Base-by-base conservation (phyloP, 1,139 yeast genomes). In the Zygosaccharomyces pseudobailii region DNA sequence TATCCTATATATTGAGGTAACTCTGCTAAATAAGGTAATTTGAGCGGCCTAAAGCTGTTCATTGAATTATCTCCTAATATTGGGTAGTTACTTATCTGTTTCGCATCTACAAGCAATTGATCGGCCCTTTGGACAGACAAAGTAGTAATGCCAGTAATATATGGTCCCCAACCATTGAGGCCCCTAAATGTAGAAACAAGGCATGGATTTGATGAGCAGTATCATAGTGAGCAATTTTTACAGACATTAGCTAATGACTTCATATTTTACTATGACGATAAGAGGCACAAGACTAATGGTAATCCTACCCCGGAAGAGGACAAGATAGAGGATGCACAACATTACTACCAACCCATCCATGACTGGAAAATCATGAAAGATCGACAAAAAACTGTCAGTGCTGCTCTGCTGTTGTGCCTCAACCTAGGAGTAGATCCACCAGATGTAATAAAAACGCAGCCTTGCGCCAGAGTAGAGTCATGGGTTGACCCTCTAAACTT, bases 361-460 rank as follows among this genome's bases (percentile, higher is more conserved):
- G 97, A 92, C 61, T 92, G 98, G 98, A 86, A 94, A 57, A 78
- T 82, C 30, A 86, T 88, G 76, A 82, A 84, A 54, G 96, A 89
- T 58, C 79, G 96, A 36, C 96, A 87, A 62, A 85, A 90, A 63
- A 94, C 99, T 1, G 89, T 90, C n/a, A 82, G 87, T 50, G 98
- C 97, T 0, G 97, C 96, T 10, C 72, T 92, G 24, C 90, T 92
- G 45, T 70, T 92, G 42, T 92, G 99, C 65, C 72, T 92, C 37
- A 92, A 94, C 62, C 71, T 92, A 42, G 97, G 98, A 4, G 97
- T 92, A 3, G 97, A 92, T 56, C 98, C 99, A 3, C 98, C 99
- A 1, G 98, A 94, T 67, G 82, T 90, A 32, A 81, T 87, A 68
- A 88, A 89, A 66, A 89, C 97, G 0, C 90, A 87, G 54, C 97